Conservation (phyloP, 1,284 basidiomycete genomes). For the Gomphus bonarii region DNA sequence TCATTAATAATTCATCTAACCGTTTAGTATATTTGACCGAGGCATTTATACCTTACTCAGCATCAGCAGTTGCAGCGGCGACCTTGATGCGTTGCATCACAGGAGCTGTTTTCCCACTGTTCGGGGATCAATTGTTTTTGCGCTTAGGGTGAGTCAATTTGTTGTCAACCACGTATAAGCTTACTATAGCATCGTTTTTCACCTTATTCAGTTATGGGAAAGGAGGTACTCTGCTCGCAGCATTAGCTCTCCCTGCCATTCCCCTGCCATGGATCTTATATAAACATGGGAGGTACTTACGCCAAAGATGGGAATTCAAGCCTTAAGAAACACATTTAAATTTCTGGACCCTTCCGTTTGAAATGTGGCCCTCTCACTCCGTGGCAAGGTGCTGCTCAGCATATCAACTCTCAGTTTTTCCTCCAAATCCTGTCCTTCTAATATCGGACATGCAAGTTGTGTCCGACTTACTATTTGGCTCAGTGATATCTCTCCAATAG, state of each 20-base stretch:
- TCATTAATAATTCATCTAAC: no score
- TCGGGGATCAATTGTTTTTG: slow-evolving; percentile 8
- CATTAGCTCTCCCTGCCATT: slow-evolving; percentile 4
- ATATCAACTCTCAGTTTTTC: no score
- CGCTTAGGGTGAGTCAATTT: slow-evolving; percentile 5
- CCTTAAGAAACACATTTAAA: background rate
- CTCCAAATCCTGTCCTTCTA: no score
- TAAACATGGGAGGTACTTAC: background rate
- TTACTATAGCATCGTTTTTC: slow-evolving; percentile 10
- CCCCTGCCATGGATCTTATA: slow-evolving; percentile 6
- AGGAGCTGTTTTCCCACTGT: slow-evolving; percentile 8
- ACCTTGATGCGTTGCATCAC: slow-evolving; percentile 9
- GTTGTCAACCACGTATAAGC: background rate
- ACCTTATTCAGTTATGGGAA: slow-evolving; percentile 4
- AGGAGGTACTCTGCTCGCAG: slow-evolving; percentile 2
- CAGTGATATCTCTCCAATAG: no score
- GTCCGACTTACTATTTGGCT: no score
- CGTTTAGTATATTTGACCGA: slow-evolving; percentile 7
- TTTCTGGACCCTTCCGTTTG: no score
- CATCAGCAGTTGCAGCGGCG: slow-evolving; percentile 8
- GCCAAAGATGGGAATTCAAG: background rate
- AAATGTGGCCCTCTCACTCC: no score
- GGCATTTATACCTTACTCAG: slow-evolving; percentile 11
- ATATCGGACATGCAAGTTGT: no score
- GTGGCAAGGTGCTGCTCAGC: no score